A percentile compares a stretch with the other conserved stretches of the same genome.
Evolutionary conservation across 2,329 filamentous ascomycete genomes (phyloP).

Genomic region (Scedosporium aurantiacum): DNA sequence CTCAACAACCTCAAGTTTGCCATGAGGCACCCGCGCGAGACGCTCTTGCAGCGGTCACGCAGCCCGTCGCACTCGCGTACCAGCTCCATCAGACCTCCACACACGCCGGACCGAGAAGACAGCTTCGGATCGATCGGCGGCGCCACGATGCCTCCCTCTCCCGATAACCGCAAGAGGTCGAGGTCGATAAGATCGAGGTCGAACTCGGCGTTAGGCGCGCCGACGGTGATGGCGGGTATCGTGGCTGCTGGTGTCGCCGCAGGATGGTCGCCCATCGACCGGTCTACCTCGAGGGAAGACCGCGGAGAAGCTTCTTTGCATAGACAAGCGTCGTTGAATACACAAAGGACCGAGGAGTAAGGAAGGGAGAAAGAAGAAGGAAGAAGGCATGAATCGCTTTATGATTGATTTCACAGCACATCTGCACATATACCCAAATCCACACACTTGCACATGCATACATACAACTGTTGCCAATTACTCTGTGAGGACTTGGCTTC

Average conservation of each 20-base stretch:
- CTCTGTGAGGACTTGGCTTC: too few relatives aligned
- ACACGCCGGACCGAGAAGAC: constrained; percentile 51
- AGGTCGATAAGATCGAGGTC: constrained; percentile 55
- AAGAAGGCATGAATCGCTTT: neutral
- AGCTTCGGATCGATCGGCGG: constrained; percentile 35
- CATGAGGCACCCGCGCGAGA: constrained; percentile 63
- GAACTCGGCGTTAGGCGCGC: constrained; percentile 62
- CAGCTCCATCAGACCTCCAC: constrained; percentile 49
- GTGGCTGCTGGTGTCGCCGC: constrained; percentile 66
- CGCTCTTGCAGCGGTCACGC: constrained; percentile 49
- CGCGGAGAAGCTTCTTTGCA: neutral
- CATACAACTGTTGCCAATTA: neutral
- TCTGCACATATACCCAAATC: neutral
- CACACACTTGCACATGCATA: neutral
- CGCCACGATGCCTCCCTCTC: constrained; percentile 37
- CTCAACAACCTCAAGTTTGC: constrained; percentile 73
- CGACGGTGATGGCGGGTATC: constrained; percentile 74
- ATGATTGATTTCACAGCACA: neutral
- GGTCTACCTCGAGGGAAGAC: constrained; percentile 14
- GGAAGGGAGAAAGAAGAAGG: neutral
- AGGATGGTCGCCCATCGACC: constrained; percentile 63
- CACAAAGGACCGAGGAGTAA: neutral
- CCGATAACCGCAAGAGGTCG: constrained; percentile 52
- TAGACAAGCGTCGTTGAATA: neutral
- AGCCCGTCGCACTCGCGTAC: constrained; percentile 55